A percentile compares a stretch with the other conserved stretches of the same genome.
Evolutionary conservation across 2,329 filamentous ascomycete species (phyloP).

Genomic region (Saccharata proteae): DNA sequence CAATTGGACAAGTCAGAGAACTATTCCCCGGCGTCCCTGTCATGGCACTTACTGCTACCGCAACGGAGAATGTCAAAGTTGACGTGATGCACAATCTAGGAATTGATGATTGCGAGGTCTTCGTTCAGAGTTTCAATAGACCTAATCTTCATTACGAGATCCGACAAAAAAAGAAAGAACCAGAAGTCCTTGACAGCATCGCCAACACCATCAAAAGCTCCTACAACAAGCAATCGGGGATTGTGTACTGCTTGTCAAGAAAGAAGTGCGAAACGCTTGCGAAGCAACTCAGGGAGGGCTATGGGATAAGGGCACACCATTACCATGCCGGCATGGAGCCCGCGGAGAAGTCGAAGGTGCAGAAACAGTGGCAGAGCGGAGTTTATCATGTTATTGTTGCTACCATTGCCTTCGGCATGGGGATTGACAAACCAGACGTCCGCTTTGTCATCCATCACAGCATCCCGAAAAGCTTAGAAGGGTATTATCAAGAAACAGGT

Average conservation of each 20-base stretch:
- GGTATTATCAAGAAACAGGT: conserved; percentile 97
- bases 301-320: conserved; percentile 62
- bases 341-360: conserved; percentile 56
- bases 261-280: conserved; percentile 75
- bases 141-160: conserved; percentile 89
- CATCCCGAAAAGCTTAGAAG: conserved; percentile 88
- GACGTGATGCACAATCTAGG: conserved; percentile 88
- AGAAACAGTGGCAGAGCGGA: conserved; percentile 73
- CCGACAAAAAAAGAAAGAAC: conserved; percentile 52
- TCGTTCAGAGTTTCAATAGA: conserved; percentile 93
- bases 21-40: conserved; percentile 71
- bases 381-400: conserved; percentile 82
- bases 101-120: conserved; percentile 65
- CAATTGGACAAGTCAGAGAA: conserved; percentile 59
- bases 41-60: conserved; percentile 91
- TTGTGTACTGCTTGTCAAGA: conserved; percentile 84
- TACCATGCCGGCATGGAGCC: conserved; percentile 75
- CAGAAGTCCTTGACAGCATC: conserved; percentile 41
- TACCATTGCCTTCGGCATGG: conserved; percentile 98
- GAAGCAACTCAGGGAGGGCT: conserved; percentile 45
- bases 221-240: conserved; percentile 66
- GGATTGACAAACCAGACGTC: conserved; percentile 96
- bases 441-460: conserved; percentile 92
- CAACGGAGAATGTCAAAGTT: conserved; percentile 81
- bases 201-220: conserved; percentile 56